Evolutionary conservation across 2,329 filamentous ascomycete genomes (phyloP).

Genomic region (Cyclaneusma minus): DNA sequence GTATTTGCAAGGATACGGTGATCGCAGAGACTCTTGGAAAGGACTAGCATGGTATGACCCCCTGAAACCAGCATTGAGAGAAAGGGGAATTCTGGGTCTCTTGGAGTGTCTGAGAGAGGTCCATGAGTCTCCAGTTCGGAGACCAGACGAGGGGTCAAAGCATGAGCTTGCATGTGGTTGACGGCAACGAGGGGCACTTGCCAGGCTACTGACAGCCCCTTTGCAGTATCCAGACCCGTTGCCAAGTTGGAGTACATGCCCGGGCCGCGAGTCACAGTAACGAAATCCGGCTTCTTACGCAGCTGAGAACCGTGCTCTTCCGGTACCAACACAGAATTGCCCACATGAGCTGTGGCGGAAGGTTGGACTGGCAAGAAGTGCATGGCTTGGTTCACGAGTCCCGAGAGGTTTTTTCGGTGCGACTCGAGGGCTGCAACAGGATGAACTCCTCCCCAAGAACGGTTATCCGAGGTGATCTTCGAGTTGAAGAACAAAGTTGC

Average conservation of each 20-base stretch:
- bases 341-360: constrained; percentile 6
- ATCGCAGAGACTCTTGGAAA: constrained; percentile 49
- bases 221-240: constrained; percentile 68
- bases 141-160: constrained; percentile 70
- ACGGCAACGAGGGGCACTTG: constrained; percentile 69
- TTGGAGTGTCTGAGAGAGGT: constrained; percentile 5
- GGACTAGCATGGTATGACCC: constrained; percentile 77
- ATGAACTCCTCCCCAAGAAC: constrained; percentile 61
- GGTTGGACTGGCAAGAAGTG: constrained; percentile 24
- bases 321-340: constrained; percentile 5
- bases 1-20: constrained; percentile 63
- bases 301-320: constrained; percentile 9
- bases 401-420: constrained; percentile 57
- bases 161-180: constrained; percentile 96
- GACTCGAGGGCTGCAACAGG: constrained; percentile 60
- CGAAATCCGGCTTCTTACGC: constrained; percentile 53
- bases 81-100: constrained; percentile 57
- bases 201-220: constrained; percentile 76
- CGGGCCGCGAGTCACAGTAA: constrained; percentile 81
- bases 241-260: constrained; percentile 72
- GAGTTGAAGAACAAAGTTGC: constrained; percentile 61
- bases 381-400: constrained; percentile 51
- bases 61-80: constrained; percentile 80
- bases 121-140: constrained; percentile 33
- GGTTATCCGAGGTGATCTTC: constrained; percentile 69